These are phyloP conservation scores for Cotoneaster glaucophyllus DNA, from an alignment of 306 rosid species.

Conservation along the genomic window DNA sequence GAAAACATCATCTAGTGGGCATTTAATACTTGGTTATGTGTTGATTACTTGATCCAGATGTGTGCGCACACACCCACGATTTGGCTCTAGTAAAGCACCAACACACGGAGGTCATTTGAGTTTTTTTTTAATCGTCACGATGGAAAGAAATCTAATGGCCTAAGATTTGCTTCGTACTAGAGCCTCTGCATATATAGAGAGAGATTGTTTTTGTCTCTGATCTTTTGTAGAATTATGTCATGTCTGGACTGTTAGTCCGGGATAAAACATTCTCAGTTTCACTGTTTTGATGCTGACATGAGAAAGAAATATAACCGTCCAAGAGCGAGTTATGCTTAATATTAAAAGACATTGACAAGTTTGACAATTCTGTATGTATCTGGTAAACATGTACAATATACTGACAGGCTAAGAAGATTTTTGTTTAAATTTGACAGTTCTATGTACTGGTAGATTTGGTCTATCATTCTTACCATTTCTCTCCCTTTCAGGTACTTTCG, in stretches of 20 bases:
- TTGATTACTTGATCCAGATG: neutral
- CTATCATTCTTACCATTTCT: slow-evolving; percentile 4
- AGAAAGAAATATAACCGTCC: neutral
- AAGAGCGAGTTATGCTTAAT: neutral
- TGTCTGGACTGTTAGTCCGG: neutral
- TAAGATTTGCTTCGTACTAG: neutral
- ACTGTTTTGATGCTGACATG: neutral
- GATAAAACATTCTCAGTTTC: neutral
- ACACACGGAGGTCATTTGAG: neutral
- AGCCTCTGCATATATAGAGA: neutral
- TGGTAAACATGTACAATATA: no score
- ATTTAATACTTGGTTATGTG: neutral
- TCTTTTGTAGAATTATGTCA: neutral
- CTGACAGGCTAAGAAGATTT: no score
- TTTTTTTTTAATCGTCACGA: neutral
- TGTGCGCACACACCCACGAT: neutral
- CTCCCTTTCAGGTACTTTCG: slow-evolving; percentile 75
- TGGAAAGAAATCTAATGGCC: neutral
- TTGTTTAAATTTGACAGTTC: no score
- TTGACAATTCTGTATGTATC: no score
- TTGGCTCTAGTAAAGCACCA: neutral
- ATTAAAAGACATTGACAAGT: no score
- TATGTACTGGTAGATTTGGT: neutral
- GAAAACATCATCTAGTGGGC: neutral
- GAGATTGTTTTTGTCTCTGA: neutral